Evolutionary conservation across 208 protist genomes (phyloP), one percentile per base, ranked within the genome.

Genomic region (Polymyxa betae): DNA sequence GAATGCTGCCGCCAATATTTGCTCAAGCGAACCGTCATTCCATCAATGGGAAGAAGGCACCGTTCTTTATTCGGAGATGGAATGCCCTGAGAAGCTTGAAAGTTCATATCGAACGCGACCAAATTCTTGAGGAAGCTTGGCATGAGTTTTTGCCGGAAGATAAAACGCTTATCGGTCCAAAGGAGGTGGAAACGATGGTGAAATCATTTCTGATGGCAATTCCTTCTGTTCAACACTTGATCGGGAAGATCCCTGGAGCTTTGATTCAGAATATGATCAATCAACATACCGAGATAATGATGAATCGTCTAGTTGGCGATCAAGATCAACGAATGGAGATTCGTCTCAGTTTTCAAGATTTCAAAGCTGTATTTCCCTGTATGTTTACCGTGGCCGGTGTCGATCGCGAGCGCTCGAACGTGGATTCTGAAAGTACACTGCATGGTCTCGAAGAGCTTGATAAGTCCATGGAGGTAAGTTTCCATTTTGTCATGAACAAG

Each of bases 241-340:
- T n/a, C 40, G 72, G 72, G 10, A 82, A 82, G n/a, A 82, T 82
- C 72, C 72, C 72, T 20, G 72, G 35, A 35, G 35, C 72, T 20
- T n/a, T 82, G n/a, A 82, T 82, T 35, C 5, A 82, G 35, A 82
- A 82, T 82, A 82, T n/a, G 72, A n/a, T 82, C 40, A 82, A 5
- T 35, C 72, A n/a, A n/a, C 72, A 82, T 35, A 82, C 72, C 16
- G 35, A 82, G n/a, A 82, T n/a, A 43, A 82, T 82, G 72, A 5
- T 82, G n/a, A 43, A 5, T 45, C 72, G 72, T 5, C 72, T 82
- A n/a, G n/a, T 82, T 35, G 72, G 72, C 72, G 72, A 82, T n/a
- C 5, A 82, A 20, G 5, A 5, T 5, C 16, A 82, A n/a, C 72
- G 72, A 16, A 82, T 82, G 72, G 72, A 82, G n/a, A n/a, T 82